phyloP scores from a whole-genome alignment of 1,284 basidiomycete species.

The Pseudozyma hubeiensis region DNA sequence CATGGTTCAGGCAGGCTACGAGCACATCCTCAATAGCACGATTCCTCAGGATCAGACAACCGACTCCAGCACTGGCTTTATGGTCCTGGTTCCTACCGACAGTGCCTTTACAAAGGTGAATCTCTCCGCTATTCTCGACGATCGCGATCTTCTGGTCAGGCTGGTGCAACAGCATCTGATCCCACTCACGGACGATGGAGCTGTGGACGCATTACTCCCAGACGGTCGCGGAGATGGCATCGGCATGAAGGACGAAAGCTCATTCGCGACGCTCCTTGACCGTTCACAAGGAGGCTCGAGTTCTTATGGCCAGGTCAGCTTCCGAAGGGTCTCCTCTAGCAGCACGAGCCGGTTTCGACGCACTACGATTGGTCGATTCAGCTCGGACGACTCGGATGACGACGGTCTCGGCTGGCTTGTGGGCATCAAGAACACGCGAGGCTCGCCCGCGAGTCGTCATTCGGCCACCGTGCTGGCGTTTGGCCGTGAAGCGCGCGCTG shows the following conservation, averaged over 20 bases:
- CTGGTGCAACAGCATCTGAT: slow-evolving; percentile 92
- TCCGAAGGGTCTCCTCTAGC: slow-evolving; percentile 37
- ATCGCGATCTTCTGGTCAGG: slow-evolving; percentile 72
- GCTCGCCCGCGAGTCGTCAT: slow-evolving; percentile 76
- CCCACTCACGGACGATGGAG: slow-evolving; percentile 71
- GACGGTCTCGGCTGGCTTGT: slow-evolving; percentile 77
- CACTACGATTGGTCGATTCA: background rate
- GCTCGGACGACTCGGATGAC: slow-evolving; percentile 7
- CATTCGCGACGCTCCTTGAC: slow-evolving; percentile 57
- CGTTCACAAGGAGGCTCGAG: slow-evolving; percentile 52
- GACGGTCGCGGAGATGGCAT: slow-evolving; percentile 37
- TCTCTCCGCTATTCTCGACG: slow-evolving; percentile 78
- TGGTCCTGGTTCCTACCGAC: slow-evolving; percentile 86
- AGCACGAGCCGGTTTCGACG: slow-evolving; percentile 15
- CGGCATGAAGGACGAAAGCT: slow-evolving; percentile 45
- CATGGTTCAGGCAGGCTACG: slow-evolving; percentile 73
- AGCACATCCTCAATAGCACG: slow-evolving; percentile 89
- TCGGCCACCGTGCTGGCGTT: slow-evolving; percentile 82
- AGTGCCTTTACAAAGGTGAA: slow-evolving; percentile 91
- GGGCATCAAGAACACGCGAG: slow-evolving; percentile 89
- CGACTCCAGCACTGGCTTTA: slow-evolving; percentile 17
- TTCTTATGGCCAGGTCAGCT: slow-evolving; percentile 54
- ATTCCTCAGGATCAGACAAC: slow-evolving; percentile 13
- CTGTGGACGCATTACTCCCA: slow-evolving; percentile 28
- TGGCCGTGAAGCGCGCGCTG: slow-evolving; percentile 78